Evolutionary conservation across 1,139 yeast species (phyloP).

Genomic region (Yamadazyma diospyri): DNA sequence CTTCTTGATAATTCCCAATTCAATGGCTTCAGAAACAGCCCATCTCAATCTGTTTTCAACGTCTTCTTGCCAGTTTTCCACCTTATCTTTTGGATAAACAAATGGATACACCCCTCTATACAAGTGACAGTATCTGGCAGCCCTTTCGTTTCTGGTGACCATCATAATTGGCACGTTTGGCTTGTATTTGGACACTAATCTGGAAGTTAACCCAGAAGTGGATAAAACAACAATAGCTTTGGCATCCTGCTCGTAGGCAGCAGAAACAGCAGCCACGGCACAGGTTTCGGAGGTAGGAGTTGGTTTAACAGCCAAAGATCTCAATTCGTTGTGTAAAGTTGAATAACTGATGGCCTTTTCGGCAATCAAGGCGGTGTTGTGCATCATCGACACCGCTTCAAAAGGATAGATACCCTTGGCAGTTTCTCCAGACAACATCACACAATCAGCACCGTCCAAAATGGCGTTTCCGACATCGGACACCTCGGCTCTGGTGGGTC

Average conservation of each 20-base stretch:
- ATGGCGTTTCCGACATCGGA: constrained; percentile 99
- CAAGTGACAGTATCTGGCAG: constrained; percentile 94
- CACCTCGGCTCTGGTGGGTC: constrained; percentile 99
- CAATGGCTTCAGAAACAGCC: constrained; percentile 90
- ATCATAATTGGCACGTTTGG: constrained; percentile 96
- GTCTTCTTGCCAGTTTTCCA: constrained; percentile 92
- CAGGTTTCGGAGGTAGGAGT: constrained; percentile 94
- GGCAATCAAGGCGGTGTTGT: constrained; percentile 93
- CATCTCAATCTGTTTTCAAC: constrained; percentile 92
- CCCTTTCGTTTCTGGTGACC: constrained; percentile 92
- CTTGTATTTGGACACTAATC: constrained; percentile 95
- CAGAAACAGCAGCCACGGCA: constrained; percentile 95
- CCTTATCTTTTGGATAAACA: constrained; percentile 65
- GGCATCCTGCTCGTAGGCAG: constrained; percentile 94
- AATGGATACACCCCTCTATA: constrained; percentile 99
- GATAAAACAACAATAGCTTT: constrained; percentile 96
- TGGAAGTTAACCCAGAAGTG: constrained; percentile 92
- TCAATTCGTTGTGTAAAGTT: constrained; percentile 83
- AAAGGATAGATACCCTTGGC: constrained; percentile 98
- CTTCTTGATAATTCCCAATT: constrained; percentile 76
- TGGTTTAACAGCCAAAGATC: constrained; percentile 83
- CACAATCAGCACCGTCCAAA: constrained; percentile 99
- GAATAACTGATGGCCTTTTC: constrained; percentile 95
- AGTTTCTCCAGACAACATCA: constrained; percentile 98
- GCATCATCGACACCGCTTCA: constrained; percentile 98